Percentiles rank a stretch among this genome's conserved stretches.
Evolutionary conservation across 805 yeast genomes (phyloP).

Genomic region (Teunomyces pallodes): DNA sequence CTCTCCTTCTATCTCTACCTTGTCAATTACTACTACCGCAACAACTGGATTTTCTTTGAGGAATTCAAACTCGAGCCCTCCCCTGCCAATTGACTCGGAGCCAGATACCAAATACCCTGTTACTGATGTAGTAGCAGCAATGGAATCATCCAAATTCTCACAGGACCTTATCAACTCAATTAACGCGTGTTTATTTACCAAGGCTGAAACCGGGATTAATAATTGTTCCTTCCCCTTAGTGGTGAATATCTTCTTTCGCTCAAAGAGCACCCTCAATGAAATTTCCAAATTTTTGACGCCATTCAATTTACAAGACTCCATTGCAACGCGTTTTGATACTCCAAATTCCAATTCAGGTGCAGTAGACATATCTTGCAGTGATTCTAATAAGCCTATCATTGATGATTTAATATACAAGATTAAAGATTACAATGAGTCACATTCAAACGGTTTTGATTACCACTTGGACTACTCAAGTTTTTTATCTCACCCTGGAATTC

Average conservation of each 20-base stretch:
- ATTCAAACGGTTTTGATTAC: conserved; percentile 1
- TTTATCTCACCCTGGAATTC: conserved; percentile 55
- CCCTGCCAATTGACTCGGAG: background rate
- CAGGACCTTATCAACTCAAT: conserved; percentile 5
- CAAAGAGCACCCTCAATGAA: background rate
- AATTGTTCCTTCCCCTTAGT: conserved; percentile 7
- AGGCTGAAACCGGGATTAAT: conserved; percentile 1
- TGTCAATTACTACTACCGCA: background rate
- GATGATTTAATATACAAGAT: conserved; percentile 11
- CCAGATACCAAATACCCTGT: background rate
- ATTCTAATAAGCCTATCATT: conserved; percentile 3
- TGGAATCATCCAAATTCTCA: background rate
- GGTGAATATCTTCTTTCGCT: background rate
- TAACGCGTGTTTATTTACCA: conserved; percentile 9
- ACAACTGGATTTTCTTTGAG: background rate
- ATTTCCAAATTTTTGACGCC: background rate
- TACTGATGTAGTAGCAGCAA: background rate
- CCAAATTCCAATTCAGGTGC: background rate
- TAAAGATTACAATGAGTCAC: conserved; percentile 6
- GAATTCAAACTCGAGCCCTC: background rate
- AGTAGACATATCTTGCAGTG: conserved; percentile 3
- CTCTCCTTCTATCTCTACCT: background rate
- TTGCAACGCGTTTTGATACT: background rate
- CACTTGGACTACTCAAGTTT: conserved; percentile 27
- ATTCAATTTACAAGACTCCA: background rate